phyloP scores from a whole-genome alignment of 192 early-diverging fungal genomes.

The Coemansia sp. region DNA sequence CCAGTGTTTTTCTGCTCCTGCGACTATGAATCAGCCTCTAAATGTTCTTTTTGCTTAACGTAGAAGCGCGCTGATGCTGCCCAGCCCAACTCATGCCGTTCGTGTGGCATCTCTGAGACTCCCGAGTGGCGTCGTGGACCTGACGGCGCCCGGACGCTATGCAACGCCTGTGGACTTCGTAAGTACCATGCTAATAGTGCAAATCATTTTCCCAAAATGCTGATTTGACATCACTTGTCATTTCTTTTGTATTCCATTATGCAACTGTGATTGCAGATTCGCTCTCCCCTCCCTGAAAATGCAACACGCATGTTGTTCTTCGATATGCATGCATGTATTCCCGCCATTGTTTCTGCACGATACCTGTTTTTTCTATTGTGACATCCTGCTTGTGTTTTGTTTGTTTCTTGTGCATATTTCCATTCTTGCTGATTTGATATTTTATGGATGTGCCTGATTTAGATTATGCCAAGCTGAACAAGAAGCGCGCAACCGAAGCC shows the following conservation, averaged over 20 bases:
- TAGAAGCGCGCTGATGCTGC: constrained; percentile 58
- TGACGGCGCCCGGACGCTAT: constrained; percentile 85
- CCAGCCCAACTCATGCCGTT: constrained; percentile 67
- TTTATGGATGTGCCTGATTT: constrained; percentile 7
- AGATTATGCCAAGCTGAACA: constrained; percentile 59
- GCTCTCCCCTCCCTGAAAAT: constrained; percentile 3
- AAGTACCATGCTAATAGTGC: constrained; percentile 41
- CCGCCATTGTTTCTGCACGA: too few species aligned
- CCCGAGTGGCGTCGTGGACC: constrained; percentile 96
- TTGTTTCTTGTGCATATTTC: too few species aligned
- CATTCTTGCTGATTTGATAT: too few species aligned
- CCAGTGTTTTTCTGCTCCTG: background rate
- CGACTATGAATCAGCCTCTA: background rate
- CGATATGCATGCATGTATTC: too few species aligned
- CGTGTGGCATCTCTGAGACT: constrained; percentile 83
- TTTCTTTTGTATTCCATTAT: constrained; percentile 5
- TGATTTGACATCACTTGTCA: background rate
- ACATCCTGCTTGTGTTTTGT: too few species aligned
- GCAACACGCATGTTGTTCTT: background rate
- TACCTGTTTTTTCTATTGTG: too few species aligned
- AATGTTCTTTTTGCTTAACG: background rate
- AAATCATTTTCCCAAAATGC: background rate
- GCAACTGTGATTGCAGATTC: constrained; percentile 10
- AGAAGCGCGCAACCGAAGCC: constrained; percentile 51
- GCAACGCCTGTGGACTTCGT: constrained; percentile 93